phyloP scores from a whole-genome alignment of 129 eudicot species.

The Mikania micrantha region DNA sequence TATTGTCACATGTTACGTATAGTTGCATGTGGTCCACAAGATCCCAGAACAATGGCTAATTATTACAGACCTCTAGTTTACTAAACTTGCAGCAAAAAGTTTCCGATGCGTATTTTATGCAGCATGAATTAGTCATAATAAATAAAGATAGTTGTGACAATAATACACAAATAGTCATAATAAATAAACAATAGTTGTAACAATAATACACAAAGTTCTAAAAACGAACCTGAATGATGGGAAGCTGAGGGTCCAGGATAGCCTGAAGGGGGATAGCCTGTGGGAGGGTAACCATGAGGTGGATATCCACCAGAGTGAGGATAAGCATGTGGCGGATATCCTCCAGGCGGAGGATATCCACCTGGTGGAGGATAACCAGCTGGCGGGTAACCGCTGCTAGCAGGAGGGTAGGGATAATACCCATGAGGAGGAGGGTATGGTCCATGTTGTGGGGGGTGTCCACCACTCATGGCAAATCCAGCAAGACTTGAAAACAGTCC shows the following conservation, averaged over 20 bases:
- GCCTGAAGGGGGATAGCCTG: too few species aligned
- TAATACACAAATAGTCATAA: too few species aligned
- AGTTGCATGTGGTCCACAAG: too few species aligned
- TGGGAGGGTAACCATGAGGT: conserved; percentile 33
- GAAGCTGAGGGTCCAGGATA: conserved; percentile 51
- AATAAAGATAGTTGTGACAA: too few species aligned
- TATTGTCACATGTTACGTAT: too few species aligned
- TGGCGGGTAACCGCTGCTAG: conserved; percentile 37
- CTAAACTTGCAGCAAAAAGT: not conserved
- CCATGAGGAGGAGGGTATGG: conserved; percentile 34
- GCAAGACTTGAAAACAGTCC: conserved; percentile 57
- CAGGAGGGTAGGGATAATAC: conserved; percentile 37
- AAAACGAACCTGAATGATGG: conserved; percentile 38
- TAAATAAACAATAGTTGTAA: not conserved
- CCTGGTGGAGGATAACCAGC: conserved; percentile 39
- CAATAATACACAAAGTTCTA: not conserved
- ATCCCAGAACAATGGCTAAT: not conserved
- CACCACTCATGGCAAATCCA: conserved; percentile 53
- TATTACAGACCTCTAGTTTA: not conserved
- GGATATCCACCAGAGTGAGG: conserved; percentile 50
- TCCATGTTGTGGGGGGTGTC: conserved; percentile 36
- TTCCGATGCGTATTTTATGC: not conserved
- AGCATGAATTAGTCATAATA: not conserved
- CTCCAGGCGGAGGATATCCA: conserved; percentile 44
- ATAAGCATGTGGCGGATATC: conserved; percentile 30